Percentiles rank a stretch among this genome's conserved stretches.
Evolutionary conservation across 495 filamentous ascomycete genomes (phyloP).

Genomic region (Penicillium steckii): DNA sequence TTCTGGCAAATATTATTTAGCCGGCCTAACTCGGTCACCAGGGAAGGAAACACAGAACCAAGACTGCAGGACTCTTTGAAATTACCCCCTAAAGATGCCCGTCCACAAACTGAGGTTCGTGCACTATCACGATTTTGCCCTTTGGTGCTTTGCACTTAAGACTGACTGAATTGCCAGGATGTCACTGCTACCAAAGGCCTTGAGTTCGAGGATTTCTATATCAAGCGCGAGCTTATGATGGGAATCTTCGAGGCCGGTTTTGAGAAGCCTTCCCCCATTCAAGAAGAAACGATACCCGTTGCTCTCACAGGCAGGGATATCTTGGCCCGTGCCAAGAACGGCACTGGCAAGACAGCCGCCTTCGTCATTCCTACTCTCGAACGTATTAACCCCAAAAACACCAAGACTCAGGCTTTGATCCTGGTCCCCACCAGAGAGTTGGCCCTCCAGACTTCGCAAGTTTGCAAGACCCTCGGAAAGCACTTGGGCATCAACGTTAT

Average conservation of each 20-base stretch:
- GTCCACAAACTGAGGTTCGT: slow-evolving; percentile 90
- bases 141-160: slow-evolving; percentile 1
- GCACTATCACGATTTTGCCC: not conserved
- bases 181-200: slow-evolving; percentile 96
- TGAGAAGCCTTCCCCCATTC: slow-evolving; percentile 97
- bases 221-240: slow-evolving; percentile 94
- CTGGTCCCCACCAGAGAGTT: slow-evolving; percentile 95
- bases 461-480: slow-evolving; percentile 97
- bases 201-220: slow-evolving; percentile 94
- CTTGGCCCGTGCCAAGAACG: slow-evolving; percentile 94
- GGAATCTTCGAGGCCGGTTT: slow-evolving; percentile 99
- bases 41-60: slow-evolving; percentile 55
- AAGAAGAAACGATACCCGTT: slow-evolving; percentile 98
- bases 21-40: slow-evolving; percentile 24
- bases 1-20: not conserved
- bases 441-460: slow-evolving; percentile 97
- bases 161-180: slow-evolving; percentile 60
- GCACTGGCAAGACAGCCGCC: slow-evolving; percentile 96
- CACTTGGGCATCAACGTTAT: slow-evolving; percentile 97
- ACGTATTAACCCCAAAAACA: slow-evolving; percentile 91
- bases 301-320: slow-evolving; percentile 94
- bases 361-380: slow-evolving; percentile 96
- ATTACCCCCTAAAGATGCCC: slow-evolving; percentile 75
- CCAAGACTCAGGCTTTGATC: slow-evolving; percentile 93
- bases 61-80: slow-evolving; percentile 81